Evolutionary conservation across 495 filamentous ascomycete species (phyloP), one percentile per base, ranked within the genome.

Genomic region (Penicillium canariense): DNA sequence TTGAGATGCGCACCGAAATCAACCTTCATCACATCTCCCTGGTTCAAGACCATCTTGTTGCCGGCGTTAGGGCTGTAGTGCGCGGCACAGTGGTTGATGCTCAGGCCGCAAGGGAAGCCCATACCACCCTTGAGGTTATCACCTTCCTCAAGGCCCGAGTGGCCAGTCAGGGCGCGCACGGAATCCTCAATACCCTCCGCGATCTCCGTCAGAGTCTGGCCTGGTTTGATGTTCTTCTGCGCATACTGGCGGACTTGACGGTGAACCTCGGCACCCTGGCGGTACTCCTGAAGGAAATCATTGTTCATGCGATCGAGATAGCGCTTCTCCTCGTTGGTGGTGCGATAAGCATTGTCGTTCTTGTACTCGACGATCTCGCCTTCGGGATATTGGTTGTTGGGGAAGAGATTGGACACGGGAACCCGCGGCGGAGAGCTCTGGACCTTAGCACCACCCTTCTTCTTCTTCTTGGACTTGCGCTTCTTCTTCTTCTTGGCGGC

Each of bases 291-390:
- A 48, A 96, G 70, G 74, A 92, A 96, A 49, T 93, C 88, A 64
- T 82, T 87, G 72, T 92, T 85, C 74, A 91, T 81, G 62, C 87
- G 86, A 66, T 91, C 87, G 28, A 94, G 75, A 61, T 94, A 88
- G 49, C 90, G 84, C 74, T 92, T 89, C 76, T 96, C 91, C 72
- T 94, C 90, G 66, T 79, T 83, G 25, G 91, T 96, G 23, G 87
- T 94, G 48, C 91, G 88, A 65, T 86, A 88, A 39, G 80, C 68
- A 67, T 94, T 95, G 54, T 93, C 89, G 62, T 90, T 79, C 55
- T 77, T 69, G 68, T 84, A 84, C 57, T 92, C 89, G 62, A 85
- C 84, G 68, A 93, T 88, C 70, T 95, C 83, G 53, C 91, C 91
- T 64, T 84, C 80, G 53, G 89, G 89, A 68, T 89, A 96, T 60